Base-by-base conservation (phyloP, 1,284 basidiomycete genomes). In the Exobasidium rhododendri region DNA sequence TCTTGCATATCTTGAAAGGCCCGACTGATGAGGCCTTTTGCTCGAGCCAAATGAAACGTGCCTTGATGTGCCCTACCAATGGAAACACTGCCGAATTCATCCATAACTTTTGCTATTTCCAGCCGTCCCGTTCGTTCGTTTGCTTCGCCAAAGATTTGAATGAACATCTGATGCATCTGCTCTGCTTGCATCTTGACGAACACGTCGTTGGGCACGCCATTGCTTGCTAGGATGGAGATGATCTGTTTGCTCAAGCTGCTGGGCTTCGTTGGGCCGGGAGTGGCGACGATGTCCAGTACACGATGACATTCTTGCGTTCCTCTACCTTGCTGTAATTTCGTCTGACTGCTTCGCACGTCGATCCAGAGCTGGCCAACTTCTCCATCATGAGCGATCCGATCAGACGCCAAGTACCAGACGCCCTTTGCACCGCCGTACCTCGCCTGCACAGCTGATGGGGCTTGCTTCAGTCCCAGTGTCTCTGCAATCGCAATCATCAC, bases 51-150 rank as follows among this genome's bases (percentile, higher is more conserved):
- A n/a, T 44, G 14, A 44, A 44, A n/a, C 43, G 14, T 14, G 43
- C n/a, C n/a, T 14, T 22, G 43, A 44, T 44, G 14, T 14, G 14
- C n/a, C 14, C 43, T 14, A n/a, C n/a, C n/a, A n/a, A 14, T 44
- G 43, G 43, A 44, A n/a, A 44, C 43, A n/a, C n/a, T 44, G 43
- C 43, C 43, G 43, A 44, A 44, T 22, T 44, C n/a, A n/a, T 44
- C 43, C 14, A 44, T 22, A 14, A n/a, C 43, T 44, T 22, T 44
- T 14, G 22, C 43, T 22, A 44, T 14, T 44, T 44, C 43, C 14
- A n/a, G 14, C 14, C 43, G 22, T 22, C n/a, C n/a, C n/a, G n/a
- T n/a, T n/a, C n/a, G n/a, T n/a, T n/a, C n/a, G n/a, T 14, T 44
- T 14, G 14, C 14, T 14, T 44, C 43, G 43, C 14, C 14, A n/a